Evolutionary conservation across 106 monocot species (phyloP).

Genomic region (Acorus gramineus): DNA sequence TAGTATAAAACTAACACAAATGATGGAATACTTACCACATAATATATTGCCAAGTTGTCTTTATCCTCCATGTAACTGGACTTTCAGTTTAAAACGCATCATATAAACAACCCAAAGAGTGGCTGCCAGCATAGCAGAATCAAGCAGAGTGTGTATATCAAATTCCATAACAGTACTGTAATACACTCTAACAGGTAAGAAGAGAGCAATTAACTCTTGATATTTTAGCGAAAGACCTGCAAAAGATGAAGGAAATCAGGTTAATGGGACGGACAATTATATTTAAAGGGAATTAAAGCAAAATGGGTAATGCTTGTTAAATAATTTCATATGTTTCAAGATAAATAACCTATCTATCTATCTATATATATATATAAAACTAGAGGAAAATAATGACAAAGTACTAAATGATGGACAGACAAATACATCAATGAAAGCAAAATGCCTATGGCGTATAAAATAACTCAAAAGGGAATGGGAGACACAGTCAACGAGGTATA

Average conservation of each 20-base stretch:
- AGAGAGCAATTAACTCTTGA: conserved; percentile 77
- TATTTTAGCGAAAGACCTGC: conserved; percentile 84
- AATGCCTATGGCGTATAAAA: too few relatives aligned
- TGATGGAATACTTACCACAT: conserved; percentile 40
- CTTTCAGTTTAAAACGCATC: conserved; percentile 70
- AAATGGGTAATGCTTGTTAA: not conserved
- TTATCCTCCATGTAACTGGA: conserved; percentile 91
- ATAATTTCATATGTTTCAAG: too few relatives aligned
- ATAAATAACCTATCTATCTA: too few relatives aligned
- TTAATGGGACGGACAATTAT: not conserved
- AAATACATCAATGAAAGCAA: too few relatives aligned
- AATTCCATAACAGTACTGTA: conserved; percentile 95
- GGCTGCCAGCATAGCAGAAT: conserved; percentile 60
- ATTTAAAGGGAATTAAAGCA: not conserved
- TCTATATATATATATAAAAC: too few relatives aligned
- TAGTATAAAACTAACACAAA: not conserved
- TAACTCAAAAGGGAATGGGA: too few relatives aligned
- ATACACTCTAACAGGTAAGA: conserved; percentile 85
- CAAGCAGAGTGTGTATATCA: conserved; percentile 90
- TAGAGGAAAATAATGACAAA: too few relatives aligned
- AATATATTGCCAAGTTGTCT: conserved; percentile 59
- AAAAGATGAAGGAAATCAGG: conserved; percentile 1
- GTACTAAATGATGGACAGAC: too few relatives aligned
- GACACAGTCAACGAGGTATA: too few relatives aligned
- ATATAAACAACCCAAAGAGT: conserved; percentile 93